Evolutionary conservation across 1,284 basidiomycete species (phyloP), one percentile per base, ranked within the genome.

Genomic region (Ustilago bromivora): DNA sequence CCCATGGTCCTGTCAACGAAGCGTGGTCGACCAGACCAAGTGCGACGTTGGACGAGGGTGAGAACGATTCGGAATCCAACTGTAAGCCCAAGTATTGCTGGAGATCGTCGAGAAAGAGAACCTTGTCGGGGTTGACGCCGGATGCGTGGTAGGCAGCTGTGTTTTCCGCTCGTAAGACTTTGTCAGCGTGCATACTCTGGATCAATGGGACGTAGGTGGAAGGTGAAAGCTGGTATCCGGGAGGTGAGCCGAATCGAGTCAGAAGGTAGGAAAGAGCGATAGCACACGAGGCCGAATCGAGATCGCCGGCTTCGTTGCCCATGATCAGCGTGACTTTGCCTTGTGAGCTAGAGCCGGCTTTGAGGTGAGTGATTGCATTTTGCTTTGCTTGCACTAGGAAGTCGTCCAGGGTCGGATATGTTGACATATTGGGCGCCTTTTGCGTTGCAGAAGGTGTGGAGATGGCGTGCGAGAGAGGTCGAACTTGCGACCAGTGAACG

Each of bases 141-240:
- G 78, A 28, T 32, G 70, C 67, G 17, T 71, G 51, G 64, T 75
- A 79, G 5, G 78, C 76, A 35, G 68, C 61, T 32, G 78, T 84
- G 87, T 99, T 99, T 85, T 99, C 96, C 13, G 92, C 91, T 32
- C 96, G 93, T 23, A 98, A 89, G 35, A 84, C 83, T 66, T 98
- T 89, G 84, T 95, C 93, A 1, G 88, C 86, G 6, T 90, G 90
- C 0, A 90, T 88, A 0, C 92, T 92, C 72, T 93, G 92, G 61
- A 93, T 87, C 38, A 98, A 89, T 0, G 96, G 90, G 23, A 95
- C 89, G n/a, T 77, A 84, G 12, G 34, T 63, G 11, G 79, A 69
- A 17, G n/a, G 34, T 3, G 52, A 43, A 23, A 82, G 56, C n/a
- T 59, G 41, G 55, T 76, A 66, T 32, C 60, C 41, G 7, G 61